A percentile compares a stretch with the other conserved stretches of the same genome.
Conservation (phyloP, 2,329 filamentous ascomycete species). For the Botrytis fragariae region DNA sequence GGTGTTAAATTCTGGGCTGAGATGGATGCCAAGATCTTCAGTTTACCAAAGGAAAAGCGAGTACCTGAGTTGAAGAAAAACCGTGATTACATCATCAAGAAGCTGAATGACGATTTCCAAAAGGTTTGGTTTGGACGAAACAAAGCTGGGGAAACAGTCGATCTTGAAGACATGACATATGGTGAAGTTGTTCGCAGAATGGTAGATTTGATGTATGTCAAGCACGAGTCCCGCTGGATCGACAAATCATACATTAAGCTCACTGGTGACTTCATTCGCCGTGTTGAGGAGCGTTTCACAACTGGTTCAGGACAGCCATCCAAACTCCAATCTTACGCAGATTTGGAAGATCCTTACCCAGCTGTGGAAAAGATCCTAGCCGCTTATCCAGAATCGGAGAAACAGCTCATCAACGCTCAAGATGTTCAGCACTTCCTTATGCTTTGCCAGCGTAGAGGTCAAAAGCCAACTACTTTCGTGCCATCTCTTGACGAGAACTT, state of each 20-base stretch:
- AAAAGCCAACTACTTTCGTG: conserved; percentile 97
- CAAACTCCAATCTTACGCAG: conserved; percentile 83
- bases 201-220: conserved; percentile 87
- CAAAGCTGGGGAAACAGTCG: conserved; percentile 73
- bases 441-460: conserved; percentile 83
- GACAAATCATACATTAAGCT: conserved; percentile 78
- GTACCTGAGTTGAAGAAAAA: conserved; percentile 84
- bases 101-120: conserved; percentile 93
- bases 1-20: conserved; percentile 97
- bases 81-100: conserved; percentile 88
- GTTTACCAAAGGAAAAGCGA: conserved; percentile 85
- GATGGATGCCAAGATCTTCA: conserved; percentile 99
- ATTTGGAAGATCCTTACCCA: conserved; percentile 78
- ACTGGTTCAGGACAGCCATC: conserved; percentile 68
- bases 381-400: conserved; percentile 80
- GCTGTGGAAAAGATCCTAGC: conserved; percentile 76
- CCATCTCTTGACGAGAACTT: conserved; percentile 95
- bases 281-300: conserved; percentile 95
- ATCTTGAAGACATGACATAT: conserved; percentile 96
- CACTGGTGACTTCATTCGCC: conserved; percentile 93
- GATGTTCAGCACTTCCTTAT: conserved; percentile 96
- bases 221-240: conserved; percentile 89
- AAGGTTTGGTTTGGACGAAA: conserved; percentile 96
- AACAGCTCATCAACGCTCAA: conserved; percentile 94
- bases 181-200: conserved; percentile 81